phyloP scores from a whole-genome alignment of 495 filamentous ascomycete genomes.

The Penicillium maclennaniae region DNA sequence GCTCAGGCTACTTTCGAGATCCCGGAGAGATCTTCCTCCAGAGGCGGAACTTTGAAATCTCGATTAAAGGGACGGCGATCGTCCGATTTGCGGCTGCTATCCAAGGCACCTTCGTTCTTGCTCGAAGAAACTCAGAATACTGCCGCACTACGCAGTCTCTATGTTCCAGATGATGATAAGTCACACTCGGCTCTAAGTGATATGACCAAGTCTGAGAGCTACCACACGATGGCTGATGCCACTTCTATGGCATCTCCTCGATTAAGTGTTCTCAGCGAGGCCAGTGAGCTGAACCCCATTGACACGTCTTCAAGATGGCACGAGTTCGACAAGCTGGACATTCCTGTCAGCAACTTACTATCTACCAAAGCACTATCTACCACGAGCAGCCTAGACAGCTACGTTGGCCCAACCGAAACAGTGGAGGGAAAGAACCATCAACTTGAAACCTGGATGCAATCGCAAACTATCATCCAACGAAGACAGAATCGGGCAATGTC shows the following conservation, averaged over 20 bases:
- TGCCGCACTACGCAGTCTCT: constrained; percentile 62
- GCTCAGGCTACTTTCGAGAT: constrained; percentile 26
- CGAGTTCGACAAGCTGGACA: constrained; percentile 31
- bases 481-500: constrained; percentile 15
- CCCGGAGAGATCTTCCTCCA: constrained; percentile 40
- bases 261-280: constrained; percentile 74
- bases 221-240: constrained; percentile 29
- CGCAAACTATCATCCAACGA: constrained; percentile 18
- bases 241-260: constrained; percentile 54
- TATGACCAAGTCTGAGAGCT: constrained; percentile 38
- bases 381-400: constrained; percentile 17
- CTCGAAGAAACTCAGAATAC: constrained; percentile 59
- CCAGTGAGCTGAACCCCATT: constrained; percentile 68
- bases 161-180: constrained; percentile 48
- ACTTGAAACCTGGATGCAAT: constrained; percentile 33
- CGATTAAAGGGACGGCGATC: constrained; percentile 17
- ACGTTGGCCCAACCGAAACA: constrained; percentile 5
- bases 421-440: constrained; percentile 20
- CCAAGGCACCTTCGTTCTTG: constrained; percentile 64
- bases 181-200: constrained; percentile 25
- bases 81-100: constrained; percentile 28
- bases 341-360: constrained; percentile 27
- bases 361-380: constrained; percentile 15
- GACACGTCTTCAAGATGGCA: constrained; percentile 27
- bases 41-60: constrained; percentile 12